These are phyloP conservation scores for Pythium graminicola DNA, from an alignment of 352 stramenopile species.

Conservation along the genomic window DNA sequence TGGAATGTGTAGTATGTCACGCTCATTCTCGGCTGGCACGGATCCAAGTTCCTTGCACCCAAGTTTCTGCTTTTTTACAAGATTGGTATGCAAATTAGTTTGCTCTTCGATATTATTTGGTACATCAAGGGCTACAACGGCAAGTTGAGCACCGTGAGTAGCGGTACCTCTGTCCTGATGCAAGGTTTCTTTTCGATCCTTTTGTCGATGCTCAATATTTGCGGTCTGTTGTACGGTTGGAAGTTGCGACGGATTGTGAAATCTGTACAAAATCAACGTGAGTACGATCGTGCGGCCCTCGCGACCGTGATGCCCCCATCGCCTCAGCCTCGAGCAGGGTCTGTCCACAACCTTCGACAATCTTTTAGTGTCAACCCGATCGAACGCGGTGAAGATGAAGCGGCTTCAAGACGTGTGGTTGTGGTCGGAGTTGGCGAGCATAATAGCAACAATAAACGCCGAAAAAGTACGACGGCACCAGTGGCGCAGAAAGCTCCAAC, in stretches of 20 bases:
- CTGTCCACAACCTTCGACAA: slow-evolving; percentile 34
- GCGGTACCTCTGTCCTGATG: slow-evolving; percentile 75
- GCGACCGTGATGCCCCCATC: slow-evolving; percentile 65
- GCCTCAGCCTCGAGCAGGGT: slow-evolving; percentile 12
- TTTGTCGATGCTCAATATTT: slow-evolving; percentile 70
- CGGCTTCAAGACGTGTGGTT: slow-evolving; percentile 37
- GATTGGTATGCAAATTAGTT: slow-evolving; percentile 83
- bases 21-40: slow-evolving; percentile 82
- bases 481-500: slow-evolving; percentile 16
- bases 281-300: slow-evolving; percentile 70
- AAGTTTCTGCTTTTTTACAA: slow-evolving; percentile 87
- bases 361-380: slow-evolving; percentile 56
- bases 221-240: slow-evolving; percentile 78
- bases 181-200: slow-evolving; percentile 83
- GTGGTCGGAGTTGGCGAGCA: slow-evolving; percentile 28
- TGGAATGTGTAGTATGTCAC: slow-evolving; percentile 54
- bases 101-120: slow-evolving; percentile 82
- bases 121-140: slow-evolving; percentile 85
- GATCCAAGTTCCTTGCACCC: slow-evolving; percentile 80
- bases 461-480: slow-evolving; percentile 23
- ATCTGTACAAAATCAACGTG: slow-evolving; percentile 69
- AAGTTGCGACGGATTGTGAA: slow-evolving; percentile 86
- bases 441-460: slow-evolving; percentile 17
- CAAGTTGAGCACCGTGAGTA: slow-evolving; percentile 70
- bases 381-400: slow-evolving; percentile 30